A percentile compares a stretch with the other conserved stretches of the same genome.
Conservation (phyloP, 768 basidiomycete species). For the Tulasnella sp. region DNA sequence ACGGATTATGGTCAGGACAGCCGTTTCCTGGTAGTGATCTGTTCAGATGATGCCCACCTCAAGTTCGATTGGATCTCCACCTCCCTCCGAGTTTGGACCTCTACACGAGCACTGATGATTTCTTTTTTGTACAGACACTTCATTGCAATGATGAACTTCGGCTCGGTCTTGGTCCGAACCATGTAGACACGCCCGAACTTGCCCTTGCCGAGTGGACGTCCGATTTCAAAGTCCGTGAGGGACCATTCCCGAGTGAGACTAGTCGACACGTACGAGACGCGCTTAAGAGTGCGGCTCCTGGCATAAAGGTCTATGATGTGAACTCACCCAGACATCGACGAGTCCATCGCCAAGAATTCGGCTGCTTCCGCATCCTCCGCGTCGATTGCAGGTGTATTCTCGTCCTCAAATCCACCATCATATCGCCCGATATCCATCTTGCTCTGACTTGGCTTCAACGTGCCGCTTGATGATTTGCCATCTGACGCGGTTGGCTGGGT, state of each 20-base stretch:
- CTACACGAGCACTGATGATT: constrained; percentile 50
- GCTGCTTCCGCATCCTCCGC: constrained; percentile 66
- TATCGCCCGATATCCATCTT: constrained; percentile 82
- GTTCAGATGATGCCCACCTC: constrained; percentile 41
- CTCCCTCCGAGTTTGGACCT: constrained; percentile 54
- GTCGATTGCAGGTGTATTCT: constrained; percentile 67
- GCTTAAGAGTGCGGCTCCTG: constrained; percentile 47
- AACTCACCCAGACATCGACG: constrained; percentile 59
- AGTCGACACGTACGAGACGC: constrained; percentile 47
- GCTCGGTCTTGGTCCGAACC: constrained; percentile 89
- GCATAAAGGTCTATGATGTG: constrained; percentile 30
- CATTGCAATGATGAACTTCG: constrained; percentile 86
- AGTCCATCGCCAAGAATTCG: constrained; percentile 80
- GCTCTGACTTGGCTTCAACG: not conserved
- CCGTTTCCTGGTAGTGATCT: not conserved
- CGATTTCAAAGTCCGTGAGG: constrained; percentile 88
- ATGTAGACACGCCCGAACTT: constrained; percentile 99
- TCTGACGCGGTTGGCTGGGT: not conserved
- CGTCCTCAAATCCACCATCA: constrained; percentile 75
- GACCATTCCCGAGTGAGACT: constrained; percentile 82
- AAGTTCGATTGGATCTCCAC: constrained; percentile 54
- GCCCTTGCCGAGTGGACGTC: constrained; percentile 93
- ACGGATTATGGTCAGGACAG: not conserved
- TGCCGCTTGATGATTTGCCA: not conserved
- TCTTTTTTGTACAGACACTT: constrained; percentile 54